Conservation (phyloP, 305 asterid genomes). For the Fraxinus albicans region DNA sequence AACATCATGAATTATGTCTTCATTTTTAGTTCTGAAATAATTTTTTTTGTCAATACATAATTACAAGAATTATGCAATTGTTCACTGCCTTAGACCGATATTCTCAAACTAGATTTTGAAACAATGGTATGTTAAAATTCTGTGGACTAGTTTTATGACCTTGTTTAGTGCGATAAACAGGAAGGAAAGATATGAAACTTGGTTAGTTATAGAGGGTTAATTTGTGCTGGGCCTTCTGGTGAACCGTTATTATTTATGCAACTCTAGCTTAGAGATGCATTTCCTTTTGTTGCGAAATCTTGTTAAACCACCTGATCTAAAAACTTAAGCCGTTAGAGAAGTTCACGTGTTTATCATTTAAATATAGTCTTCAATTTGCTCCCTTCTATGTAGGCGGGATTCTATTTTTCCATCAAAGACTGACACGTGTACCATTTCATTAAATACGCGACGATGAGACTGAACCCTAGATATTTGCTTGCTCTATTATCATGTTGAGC, state of each 20-base stretch:
- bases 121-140: neutral
- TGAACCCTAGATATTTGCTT: neutral
- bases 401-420: neutral
- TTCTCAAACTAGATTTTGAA: neutral
- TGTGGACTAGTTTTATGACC: neutral
- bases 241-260: neutral
- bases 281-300: neutral
- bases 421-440: neutral
- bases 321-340: neutral
- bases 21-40: neutral
- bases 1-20: neutral
- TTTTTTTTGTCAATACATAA: neutral
- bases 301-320: neutral
- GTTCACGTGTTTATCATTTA: neutral
- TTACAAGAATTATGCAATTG: neutral
- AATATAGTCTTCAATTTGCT: neutral
- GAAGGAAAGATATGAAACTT: neutral
- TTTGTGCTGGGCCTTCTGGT: neutral
- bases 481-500: neutral
- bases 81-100: neutral
- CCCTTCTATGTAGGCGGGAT: neutral
- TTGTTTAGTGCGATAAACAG: neutral
- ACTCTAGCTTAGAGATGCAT: neutral
- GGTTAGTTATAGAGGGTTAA: neutral
- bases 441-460: neutral